Percentiles rank a stretch among this genome's conserved stretches.
Conservation (phyloP, 495 filamentous ascomycete species). For the Xylaria intraflava region DNA sequence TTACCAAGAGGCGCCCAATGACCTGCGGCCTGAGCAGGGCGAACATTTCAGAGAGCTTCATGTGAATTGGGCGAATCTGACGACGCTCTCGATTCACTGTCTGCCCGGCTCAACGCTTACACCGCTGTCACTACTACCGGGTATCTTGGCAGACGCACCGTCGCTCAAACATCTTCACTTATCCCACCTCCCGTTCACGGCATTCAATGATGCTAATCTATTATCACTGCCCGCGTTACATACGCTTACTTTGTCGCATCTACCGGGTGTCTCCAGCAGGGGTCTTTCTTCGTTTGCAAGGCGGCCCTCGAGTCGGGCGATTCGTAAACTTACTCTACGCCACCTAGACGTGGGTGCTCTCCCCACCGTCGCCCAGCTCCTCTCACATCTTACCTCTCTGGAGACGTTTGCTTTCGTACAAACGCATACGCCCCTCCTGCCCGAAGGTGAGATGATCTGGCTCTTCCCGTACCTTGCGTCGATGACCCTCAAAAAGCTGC, state of each 20-base stretch:
- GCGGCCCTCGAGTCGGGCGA: slow-evolving; percentile 45
- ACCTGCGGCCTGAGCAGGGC: slow-evolving; percentile 54
- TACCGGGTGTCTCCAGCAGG: slow-evolving; percentile 67
- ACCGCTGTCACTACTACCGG: slow-evolving; percentile 59
- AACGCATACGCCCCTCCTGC: slow-evolving; percentile 52
- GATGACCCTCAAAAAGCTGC: slow-evolving; percentile 56
- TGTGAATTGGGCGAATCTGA: slow-evolving; percentile 60
- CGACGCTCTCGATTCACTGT: slow-evolving; percentile 70
- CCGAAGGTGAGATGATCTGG: slow-evolving; percentile 55
- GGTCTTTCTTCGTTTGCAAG: slow-evolving; percentile 71
- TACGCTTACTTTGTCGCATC: slow-evolving; percentile 66
- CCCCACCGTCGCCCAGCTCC: slow-evolving; percentile 65
- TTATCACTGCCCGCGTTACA: slow-evolving; percentile 64
- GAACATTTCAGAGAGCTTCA: slow-evolving; percentile 66
- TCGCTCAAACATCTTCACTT: slow-evolving; percentile 66
- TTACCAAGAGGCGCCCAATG: slow-evolving; percentile 37
- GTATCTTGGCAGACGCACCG: slow-evolving; percentile 58
- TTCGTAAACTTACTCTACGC: slow-evolving; percentile 57
- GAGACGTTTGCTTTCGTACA: slow-evolving; percentile 67
- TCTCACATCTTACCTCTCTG: slow-evolving; percentile 58
- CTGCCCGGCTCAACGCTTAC: slow-evolving; percentile 55
- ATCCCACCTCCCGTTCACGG: slow-evolving; percentile 61
- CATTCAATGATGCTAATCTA: slow-evolving; percentile 66
- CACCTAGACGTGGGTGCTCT: slow-evolving; percentile 61
- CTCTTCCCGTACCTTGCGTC: slow-evolving; percentile 65